Base-by-base conservation (phyloP, 2,329 filamentous ascomycete genomes). In the Madurella mycetomatis region DNA sequence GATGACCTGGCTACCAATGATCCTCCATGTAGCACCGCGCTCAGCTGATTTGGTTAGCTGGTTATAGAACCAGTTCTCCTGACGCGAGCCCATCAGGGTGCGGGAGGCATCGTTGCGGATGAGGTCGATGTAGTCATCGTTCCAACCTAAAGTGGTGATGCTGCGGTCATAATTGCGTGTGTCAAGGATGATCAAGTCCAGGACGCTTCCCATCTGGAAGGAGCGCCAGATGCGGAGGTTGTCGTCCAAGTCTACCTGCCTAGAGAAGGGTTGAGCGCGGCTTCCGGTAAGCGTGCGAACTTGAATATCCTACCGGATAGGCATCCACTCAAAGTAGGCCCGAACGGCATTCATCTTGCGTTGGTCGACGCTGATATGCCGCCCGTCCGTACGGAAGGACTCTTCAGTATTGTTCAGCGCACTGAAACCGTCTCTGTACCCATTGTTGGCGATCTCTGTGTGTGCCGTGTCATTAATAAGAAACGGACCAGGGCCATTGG, bases 11-110 rank as follows among this genome's bases (percentile, higher is more conserved):
- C 83, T 87, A n/a, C 87, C 87, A 43, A 92, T 78, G 17, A 91
- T 67, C 41, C 86, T 76, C 87, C 87, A 91, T 1, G 80, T 76
- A 1, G 86, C 83, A 25, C 83, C 84, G 16, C 86, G 80, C n/a
- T 80, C 63, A 12, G 79, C 74, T 1, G 84, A 86, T 46, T 77
- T 66, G 5, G 75, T 76, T 5, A 88, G 72, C 32, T 76, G 71
- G 42, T 77, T 75, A 67, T 86, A 87, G 70, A 89, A 85, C 88
- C 87, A 91, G 62, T 82, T 80, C 68, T 91, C 87, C 66, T 91
- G 87, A 12, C 80, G 79, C 1, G 78, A 74, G 2, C 87, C 87
- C 86, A 91, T 90, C 61, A 90, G 72, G 0, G 79, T 80, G 4
- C 87, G 81, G 2, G 82, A 79, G 2, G 84, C 81, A 53, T 90